A percentile compares a stretch with the other conserved stretches of the same genome.
Conservation (phyloP, 495 filamentous ascomycete genomes). For the Opeltia flavorubescens region DNA sequence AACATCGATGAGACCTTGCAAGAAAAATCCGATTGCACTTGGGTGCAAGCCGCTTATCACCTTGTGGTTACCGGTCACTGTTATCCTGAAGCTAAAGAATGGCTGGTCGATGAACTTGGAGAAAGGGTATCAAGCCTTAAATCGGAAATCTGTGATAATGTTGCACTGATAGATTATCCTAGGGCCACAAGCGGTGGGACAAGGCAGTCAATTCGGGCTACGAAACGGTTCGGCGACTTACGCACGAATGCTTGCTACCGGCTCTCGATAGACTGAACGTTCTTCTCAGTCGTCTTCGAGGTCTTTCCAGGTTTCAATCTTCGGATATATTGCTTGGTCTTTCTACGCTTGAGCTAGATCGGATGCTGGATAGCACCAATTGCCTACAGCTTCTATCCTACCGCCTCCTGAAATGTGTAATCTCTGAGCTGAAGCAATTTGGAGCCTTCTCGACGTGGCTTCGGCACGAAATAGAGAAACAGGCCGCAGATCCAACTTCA, state of each 20-base stretch:
- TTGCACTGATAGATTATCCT: background rate
- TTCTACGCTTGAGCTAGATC: slow-evolving; percentile 41
- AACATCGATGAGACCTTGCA: slow-evolving; percentile 54
- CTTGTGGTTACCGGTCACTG: slow-evolving; percentile 75
- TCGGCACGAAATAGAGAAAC: slow-evolving; percentile 61
- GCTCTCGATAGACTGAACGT: slow-evolving; percentile 72
- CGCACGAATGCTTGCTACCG: slow-evolving; percentile 77
- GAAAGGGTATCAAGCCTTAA: slow-evolving; percentile 51
- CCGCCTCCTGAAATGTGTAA: slow-evolving; percentile 53
- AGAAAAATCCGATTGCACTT: slow-evolving; percentile 44
- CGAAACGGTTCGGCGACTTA: slow-evolving; percentile 57
- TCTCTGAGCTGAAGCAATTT: slow-evolving; percentile 70
- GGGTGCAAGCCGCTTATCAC: slow-evolving; percentile 71
- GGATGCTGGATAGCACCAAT: slow-evolving; percentile 54
- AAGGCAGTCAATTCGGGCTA: slow-evolving; percentile 67
- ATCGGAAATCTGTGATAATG: background rate
- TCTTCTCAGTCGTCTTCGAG: slow-evolving; percentile 71
- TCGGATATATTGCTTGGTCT: slow-evolving; percentile 53
- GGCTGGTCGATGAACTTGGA: slow-evolving; percentile 73
- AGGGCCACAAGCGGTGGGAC: slow-evolving; percentile 95
- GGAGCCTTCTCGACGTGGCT: slow-evolving; percentile 73
- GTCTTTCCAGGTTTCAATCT: slow-evolving; percentile 68
- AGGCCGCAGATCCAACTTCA: slow-evolving; percentile 30
- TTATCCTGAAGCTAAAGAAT: slow-evolving; percentile 63
- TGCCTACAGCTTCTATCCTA: slow-evolving; percentile 62